Evolutionary conservation across 2,329 filamentous ascomycete genomes (phyloP).

Genomic region (Pezizomycotina sp.): DNA sequence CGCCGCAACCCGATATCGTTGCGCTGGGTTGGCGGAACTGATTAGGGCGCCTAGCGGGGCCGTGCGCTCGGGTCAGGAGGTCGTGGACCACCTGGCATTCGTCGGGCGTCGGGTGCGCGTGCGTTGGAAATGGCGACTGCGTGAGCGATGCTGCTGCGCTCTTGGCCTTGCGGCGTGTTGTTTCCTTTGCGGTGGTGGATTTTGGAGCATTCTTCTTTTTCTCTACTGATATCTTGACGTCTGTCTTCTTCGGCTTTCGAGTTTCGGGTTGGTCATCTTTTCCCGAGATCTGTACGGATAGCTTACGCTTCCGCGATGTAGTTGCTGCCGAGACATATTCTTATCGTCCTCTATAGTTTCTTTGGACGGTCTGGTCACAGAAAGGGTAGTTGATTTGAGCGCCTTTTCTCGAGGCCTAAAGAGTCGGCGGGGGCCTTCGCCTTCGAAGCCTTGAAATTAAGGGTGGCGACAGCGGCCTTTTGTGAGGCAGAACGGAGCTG

Average conservation of each 20-base stretch:
- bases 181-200: slow-evolving; percentile 12
- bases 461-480: too few relatives aligned
- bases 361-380: not conserved
- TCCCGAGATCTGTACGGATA: too few relatives aligned
- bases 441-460: too few relatives aligned
- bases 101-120: slow-evolving; percentile 45
- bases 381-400: too few relatives aligned
- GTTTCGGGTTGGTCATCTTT: not conserved
- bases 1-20: slow-evolving; percentile 48
- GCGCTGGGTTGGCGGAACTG: slow-evolving; percentile 53
- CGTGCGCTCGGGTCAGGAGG: slow-evolving; percentile 50
- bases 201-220: not conserved
- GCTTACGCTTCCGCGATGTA: too few relatives aligned
- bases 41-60: slow-evolving; percentile 46
- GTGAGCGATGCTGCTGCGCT: slow-evolving; percentile 6
- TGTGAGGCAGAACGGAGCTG: too few relatives aligned
- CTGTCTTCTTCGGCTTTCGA: not conserved
- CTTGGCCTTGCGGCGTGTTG: slow-evolving; percentile 32
- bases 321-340: not conserved
- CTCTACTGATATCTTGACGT: not conserved
- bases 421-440: too few relatives aligned
- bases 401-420: too few relatives aligned
- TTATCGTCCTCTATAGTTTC: not conserved
- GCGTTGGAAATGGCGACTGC: slow-evolving; percentile 50
- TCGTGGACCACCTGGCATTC: slow-evolving; percentile 54